These are phyloP conservation scores for Schrenkiella parvula DNA, from an alignment of 345 rosid genomes.

Conservation along the genomic window DNA sequence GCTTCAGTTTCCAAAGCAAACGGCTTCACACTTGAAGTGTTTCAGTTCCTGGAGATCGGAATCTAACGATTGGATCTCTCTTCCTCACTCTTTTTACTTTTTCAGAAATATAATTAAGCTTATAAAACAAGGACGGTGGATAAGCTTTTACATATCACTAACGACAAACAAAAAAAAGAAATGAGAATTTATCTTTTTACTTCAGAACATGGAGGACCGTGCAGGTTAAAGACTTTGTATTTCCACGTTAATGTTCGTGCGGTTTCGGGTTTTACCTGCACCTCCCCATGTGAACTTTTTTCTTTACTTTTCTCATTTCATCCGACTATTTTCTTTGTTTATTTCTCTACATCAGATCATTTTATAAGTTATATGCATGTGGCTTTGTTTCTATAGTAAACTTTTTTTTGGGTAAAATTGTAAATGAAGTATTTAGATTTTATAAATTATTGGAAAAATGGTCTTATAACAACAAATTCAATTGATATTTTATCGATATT, in stretches of 20 bases:
- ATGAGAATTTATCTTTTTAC: neutral
- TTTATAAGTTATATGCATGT: neutral
- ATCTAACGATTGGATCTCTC: constrained; percentile 32
- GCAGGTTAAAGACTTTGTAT: constrained; percentile 1
- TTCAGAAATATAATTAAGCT: neutral
- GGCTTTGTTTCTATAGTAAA: neutral
- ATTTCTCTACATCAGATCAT: neutral
- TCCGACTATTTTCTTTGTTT: too few species aligned
- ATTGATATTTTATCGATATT: too few species aligned
- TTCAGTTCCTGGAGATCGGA: neutral
- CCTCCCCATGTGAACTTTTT: constrained; percentile 4
- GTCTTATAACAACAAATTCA: too few species aligned
- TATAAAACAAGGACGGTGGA: neutral
- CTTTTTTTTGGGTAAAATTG: too few species aligned
- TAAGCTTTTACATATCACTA: neutral
- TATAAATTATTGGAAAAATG: too few species aligned
- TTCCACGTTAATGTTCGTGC: constrained; percentile 21
- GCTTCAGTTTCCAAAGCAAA: constrained; percentile 34
- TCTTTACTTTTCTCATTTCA: neutral
- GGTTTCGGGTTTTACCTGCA: constrained; percentile 10
- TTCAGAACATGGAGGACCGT: constrained; percentile 24
- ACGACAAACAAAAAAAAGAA: neutral
- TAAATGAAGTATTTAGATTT: too few species aligned
- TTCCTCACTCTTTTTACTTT: neutral
- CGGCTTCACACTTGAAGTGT: constrained; percentile 8